Conservation (phyloP, 2,329 filamentous ascomycete genomes). For the Phialocephala sp. region DNA sequence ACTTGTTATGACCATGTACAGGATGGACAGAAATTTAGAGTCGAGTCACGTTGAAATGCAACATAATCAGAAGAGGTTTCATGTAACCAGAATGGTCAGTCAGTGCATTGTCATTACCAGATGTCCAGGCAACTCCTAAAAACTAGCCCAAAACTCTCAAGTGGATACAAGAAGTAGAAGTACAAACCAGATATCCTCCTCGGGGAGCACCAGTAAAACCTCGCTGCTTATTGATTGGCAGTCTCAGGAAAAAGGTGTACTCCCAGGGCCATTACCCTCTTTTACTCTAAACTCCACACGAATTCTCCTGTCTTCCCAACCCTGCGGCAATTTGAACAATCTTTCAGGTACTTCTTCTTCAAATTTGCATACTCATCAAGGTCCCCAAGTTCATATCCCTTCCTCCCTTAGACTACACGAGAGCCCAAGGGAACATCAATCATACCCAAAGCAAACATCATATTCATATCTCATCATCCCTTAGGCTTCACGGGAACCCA, state of each 20-base stretch:
- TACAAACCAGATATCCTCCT: neutral
- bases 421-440: neutral
- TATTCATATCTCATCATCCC: too few species aligned
- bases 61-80: neutral
- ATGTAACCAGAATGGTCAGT: neutral
- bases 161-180: neutral
- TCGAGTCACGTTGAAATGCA: too few species aligned
- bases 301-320: too few species aligned
- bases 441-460: too few species aligned
- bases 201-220: slow-evolving; percentile 7
- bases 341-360: too few species aligned
- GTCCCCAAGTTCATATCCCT: neutral
- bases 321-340: too few species aligned
- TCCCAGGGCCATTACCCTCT: neutral
- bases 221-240: slow-evolving; percentile 1
- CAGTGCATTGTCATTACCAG: neutral
- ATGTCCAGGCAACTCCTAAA: neutral
- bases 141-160: neutral
- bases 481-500: too few species aligned
- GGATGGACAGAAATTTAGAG: too few species aligned
- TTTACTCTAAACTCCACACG: too few species aligned
- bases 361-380: neutral
- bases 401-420: slow-evolving; percentile 2
- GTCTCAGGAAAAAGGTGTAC: slow-evolving; percentile 1
- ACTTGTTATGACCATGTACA: too few species aligned